Conservation (phyloP, 176 grass and related monocot genomes). For the Secale cereale region DNA sequence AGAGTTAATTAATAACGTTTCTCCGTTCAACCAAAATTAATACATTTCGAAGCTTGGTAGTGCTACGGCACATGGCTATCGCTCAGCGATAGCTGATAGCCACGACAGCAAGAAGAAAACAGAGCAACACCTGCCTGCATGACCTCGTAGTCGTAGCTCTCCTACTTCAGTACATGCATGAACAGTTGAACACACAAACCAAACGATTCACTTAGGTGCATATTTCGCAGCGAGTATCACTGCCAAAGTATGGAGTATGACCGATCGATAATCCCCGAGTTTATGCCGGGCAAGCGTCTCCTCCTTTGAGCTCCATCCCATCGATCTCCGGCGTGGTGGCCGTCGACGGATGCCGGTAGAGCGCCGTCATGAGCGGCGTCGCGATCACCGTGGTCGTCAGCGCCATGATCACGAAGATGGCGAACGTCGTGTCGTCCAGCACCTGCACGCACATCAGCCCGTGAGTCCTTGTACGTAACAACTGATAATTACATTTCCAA, state of each 20-base stretch:
- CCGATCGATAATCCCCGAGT: not conserved
- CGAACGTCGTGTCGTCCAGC: slow-evolving; percentile 73
- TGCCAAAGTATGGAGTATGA: no score
- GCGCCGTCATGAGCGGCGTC: slow-evolving; percentile 32
- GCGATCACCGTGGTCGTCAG: slow-evolving; percentile 40
- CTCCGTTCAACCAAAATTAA: not conserved
- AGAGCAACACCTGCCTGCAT: not conserved
- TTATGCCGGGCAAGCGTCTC: slow-evolving; percentile 21
- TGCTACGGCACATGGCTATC: not conserved
- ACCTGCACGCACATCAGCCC: slow-evolving; percentile 33
- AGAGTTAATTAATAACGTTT: not conserved
- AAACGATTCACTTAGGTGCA: not conserved
- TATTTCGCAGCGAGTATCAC: not conserved
- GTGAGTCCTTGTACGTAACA: not conserved
- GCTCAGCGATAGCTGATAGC: not conserved
- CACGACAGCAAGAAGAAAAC: not conserved
- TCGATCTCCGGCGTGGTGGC: slow-evolving; percentile 17
- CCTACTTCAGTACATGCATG: no score
- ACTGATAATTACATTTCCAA: not conserved
- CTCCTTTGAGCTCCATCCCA: slow-evolving; percentile 17
- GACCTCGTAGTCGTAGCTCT: no score
- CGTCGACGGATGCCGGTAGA: slow-evolving; percentile 18
- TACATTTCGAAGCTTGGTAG: not conserved
- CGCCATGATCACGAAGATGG: slow-evolving; percentile 85
- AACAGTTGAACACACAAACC: no score